These are phyloP conservation scores for Vitis rupestris DNA, from an alignment of 164 flowering plant species.

Conservation along the genomic window DNA sequence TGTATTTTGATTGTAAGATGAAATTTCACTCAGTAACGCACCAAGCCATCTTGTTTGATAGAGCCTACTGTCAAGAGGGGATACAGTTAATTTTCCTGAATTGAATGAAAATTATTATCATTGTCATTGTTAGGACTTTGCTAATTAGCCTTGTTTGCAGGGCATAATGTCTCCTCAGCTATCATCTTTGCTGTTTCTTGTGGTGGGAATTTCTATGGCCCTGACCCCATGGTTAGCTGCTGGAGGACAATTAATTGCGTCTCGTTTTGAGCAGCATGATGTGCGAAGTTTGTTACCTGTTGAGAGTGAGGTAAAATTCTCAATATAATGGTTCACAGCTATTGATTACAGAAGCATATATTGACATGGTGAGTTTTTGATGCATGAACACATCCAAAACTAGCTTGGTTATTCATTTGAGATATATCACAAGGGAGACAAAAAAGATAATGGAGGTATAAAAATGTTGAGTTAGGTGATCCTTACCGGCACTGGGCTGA, in stretches of 20 bases:
- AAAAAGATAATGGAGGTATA: too few species aligned
- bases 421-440: too few species aligned
- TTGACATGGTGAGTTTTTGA: background rate
- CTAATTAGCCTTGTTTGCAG: conserved; percentile 38
- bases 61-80: too few species aligned
- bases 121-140: background rate
- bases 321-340: background rate
- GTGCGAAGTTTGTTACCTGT: conserved; percentile 93
- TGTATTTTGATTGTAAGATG: too few species aligned
- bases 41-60: too few species aligned
- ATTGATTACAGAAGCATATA: background rate
- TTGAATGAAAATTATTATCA: too few species aligned
- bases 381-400: background rate
- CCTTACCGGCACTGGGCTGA: too few species aligned
- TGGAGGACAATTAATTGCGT: conserved; percentile 97
- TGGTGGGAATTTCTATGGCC: conserved; percentile 99
- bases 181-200: conserved; percentile 94
- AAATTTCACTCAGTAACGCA: too few species aligned
- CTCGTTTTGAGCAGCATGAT: conserved; percentile 95
- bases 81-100: too few species aligned
- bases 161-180: conserved; percentile 94
- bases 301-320: conserved; percentile 84
- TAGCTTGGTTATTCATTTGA: background rate
- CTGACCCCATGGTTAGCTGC: conserved; percentile 97
- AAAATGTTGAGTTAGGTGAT: background rate